Base-by-base conservation (phyloP, 306 rosid genomes). In the Cicer chorassanicum region DNA sequence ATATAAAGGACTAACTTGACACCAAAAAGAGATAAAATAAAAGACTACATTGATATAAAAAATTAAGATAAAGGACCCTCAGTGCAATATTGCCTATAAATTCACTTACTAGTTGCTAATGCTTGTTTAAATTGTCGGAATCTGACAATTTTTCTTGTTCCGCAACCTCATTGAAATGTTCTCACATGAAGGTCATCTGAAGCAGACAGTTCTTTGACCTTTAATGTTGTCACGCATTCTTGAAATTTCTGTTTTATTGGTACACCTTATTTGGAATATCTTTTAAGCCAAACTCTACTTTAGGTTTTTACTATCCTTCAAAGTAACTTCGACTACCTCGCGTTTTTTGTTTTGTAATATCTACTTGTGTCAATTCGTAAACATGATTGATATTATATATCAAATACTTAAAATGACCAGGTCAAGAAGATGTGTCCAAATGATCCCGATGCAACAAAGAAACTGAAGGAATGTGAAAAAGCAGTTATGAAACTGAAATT, bases 391-490 rank as follows among this genome's bases (percentile, higher is more conserved):
- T 60, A 73, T 50, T 34, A 66, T 76, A 70, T 41, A 6, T 29
- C 36, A 29, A 3, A 29, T 7, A 57, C 54, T 78, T 84, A 65
- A 21, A n/a, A 73, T 82, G 65, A 74, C 65, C 77, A 95, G 99
- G 93, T 94, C 61, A 94, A 92, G 83, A 94, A 81, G 86, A 82
- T 94, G 60, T 80, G 87, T 70, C 99, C 99, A 65, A 92, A 87
- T 76, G 96, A 92, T 84, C 93, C 90, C 49, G 99, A 94, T 80
- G 97, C 96, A 50, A 18, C 89, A 71, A 89, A 84, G 91, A 95
- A 92, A 80, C 82, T 92, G 90, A 95, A 84, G 89, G 99, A 95
- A 90, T 95, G 99, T 65, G 98, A 95, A 86, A 92, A 95, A 65
- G 98, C 93, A 46, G 97, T 95, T 64, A 84, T 84, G 95, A 92